Percentiles rank a stretch among this genome's conserved stretches.
Conservation (phyloP, 495 filamentous ascomycete genomes). For the Daldinia caldariorum region DNA sequence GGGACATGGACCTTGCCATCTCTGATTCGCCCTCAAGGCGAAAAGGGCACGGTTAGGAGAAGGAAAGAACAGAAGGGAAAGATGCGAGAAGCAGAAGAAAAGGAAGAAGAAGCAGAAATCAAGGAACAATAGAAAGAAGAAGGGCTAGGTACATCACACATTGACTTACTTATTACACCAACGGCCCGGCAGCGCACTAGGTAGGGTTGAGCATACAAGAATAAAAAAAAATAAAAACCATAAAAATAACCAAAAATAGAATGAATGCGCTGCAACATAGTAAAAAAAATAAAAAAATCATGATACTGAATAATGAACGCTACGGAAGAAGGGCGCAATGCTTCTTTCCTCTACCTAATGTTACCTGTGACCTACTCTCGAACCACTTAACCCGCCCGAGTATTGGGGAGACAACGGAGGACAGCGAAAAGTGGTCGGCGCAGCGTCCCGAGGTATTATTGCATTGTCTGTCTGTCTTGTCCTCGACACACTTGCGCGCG, state of each 20-base stretch:
- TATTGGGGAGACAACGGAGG: not conserved
- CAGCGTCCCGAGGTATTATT: slow-evolving; percentile 7
- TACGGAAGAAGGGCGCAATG: slow-evolving; percentile 5
- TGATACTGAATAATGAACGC: not conserved
- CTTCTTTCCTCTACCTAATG: not conserved
- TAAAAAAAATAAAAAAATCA: slow-evolving; percentile 6
- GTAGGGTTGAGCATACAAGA: slow-evolving; percentile 34
- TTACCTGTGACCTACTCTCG: not conserved
- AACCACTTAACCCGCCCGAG: not conserved
- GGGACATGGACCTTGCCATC: slow-evolving; percentile 17
- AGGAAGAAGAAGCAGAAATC: slow-evolving; percentile 19
- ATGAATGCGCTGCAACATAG: slow-evolving; percentile 27
- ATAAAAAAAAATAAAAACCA: not conserved
- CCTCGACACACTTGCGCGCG: not conserved
- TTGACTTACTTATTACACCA: slow-evolving; percentile 35
- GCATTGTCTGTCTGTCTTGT: not conserved
- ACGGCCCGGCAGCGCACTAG: slow-evolving; percentile 45
- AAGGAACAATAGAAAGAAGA: not conserved
- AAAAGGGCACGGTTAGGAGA: slow-evolving; percentile 15
- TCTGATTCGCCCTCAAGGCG: slow-evolving; percentile 36
- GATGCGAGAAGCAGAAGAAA: slow-evolving; percentile 16
- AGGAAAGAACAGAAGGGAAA: slow-evolving; percentile 13
- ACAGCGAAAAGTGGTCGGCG: not conserved
- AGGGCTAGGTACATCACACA: not conserved
- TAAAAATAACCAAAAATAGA: not conserved